phyloP scores from a whole-genome alignment of 306 rosid genomes.

The Oemleria cerasiformis region DNA sequence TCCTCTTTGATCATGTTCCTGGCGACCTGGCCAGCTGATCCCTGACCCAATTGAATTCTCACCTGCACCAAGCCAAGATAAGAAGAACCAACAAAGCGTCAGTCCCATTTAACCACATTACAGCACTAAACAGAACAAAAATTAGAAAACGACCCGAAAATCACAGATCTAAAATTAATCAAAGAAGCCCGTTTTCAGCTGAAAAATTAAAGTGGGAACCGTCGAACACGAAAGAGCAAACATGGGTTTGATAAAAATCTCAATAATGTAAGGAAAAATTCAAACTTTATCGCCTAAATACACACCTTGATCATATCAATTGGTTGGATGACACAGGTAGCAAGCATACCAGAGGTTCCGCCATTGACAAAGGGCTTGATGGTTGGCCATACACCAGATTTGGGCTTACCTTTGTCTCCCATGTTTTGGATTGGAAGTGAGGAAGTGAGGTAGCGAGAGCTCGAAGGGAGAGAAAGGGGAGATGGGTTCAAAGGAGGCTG shows the following conservation, averaged over 20 bases:
- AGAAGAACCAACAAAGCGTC: background rate
- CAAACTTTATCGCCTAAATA: background rate
- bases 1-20: slow-evolving; percentile 79
- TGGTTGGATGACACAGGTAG: slow-evolving; percentile 96
- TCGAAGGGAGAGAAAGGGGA: slow-evolving; percentile 29
- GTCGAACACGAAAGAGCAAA: background rate
- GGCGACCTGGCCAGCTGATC: slow-evolving; percentile 76
- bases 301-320: slow-evolving; percentile 94
- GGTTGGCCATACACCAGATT: slow-evolving; percentile 66
- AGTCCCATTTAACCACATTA: background rate
- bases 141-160: slow-evolving; percentile 1
- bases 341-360: slow-evolving; percentile 95
- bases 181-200: slow-evolving; percentile 7
- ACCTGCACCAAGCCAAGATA: slow-evolving; percentile 49
- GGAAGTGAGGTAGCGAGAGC: slow-evolving; percentile 9
- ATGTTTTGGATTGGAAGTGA: slow-evolving; percentile 29
- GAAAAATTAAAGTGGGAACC: background rate
- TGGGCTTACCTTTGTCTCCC: slow-evolving; percentile 88
- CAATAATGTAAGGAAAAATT: background rate
- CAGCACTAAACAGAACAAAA: background rate
- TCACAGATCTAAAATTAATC: slow-evolving; percentile 50
- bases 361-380: slow-evolving; percentile 95
- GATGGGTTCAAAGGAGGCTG: slow-evolving; percentile 8
- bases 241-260: slow-evolving; percentile 9
- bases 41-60: slow-evolving; percentile 98